phyloP scores from a whole-genome alignment of 257 asterid species.

The Nicotiana obtusifolia region DNA sequence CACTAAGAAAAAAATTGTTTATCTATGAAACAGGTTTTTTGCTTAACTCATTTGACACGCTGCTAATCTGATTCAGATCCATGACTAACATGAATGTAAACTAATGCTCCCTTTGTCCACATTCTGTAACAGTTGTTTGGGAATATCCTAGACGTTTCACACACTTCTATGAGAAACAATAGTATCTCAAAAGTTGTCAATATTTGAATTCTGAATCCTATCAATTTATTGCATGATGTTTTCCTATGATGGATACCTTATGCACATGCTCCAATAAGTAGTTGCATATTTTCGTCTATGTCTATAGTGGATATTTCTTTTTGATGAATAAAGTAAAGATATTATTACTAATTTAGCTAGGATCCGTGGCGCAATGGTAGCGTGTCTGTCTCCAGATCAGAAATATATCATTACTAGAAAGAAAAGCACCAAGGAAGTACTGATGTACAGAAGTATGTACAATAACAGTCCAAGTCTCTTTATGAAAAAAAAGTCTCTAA shows the following conservation, averaged over 20 bases:
- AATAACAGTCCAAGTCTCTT: no score
- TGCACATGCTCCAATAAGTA: not conserved
- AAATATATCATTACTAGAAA: conserved; percentile 8
- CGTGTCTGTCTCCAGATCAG: conserved; percentile 99
- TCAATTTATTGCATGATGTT: not conserved
- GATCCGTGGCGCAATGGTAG: conserved; percentile 97
- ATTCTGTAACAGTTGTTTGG: not conserved
- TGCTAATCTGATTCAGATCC: not conserved
- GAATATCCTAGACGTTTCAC: not conserved
- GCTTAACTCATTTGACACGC: not conserved
- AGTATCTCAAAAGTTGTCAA: not conserved
- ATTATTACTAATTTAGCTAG: not conserved
- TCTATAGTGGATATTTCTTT: not conserved
- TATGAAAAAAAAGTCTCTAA: no score
- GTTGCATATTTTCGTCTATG: not conserved
- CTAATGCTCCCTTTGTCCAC: not conserved
- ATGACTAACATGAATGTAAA: not conserved
- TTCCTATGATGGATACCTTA: not conserved
- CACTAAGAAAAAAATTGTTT: not conserved
- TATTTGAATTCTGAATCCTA: not conserved
- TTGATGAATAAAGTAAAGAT: not conserved
- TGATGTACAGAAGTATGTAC: not conserved
- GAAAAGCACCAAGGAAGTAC: not conserved
- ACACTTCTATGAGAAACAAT: not conserved
- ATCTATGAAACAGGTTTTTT: not conserved